phyloP scores from a whole-genome alignment of 257 asterid species.

The Solanum sejunctum region DNA sequence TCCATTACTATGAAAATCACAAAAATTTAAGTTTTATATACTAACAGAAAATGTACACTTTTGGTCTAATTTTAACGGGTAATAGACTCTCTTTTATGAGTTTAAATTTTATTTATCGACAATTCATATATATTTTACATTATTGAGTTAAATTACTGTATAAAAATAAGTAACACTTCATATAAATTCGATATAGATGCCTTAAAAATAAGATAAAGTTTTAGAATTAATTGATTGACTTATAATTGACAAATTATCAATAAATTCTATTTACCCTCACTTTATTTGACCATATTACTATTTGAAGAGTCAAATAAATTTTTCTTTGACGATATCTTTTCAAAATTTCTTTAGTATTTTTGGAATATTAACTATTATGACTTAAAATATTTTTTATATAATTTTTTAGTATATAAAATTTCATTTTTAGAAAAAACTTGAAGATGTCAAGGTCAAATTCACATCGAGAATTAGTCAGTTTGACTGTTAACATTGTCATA shows the following conservation, averaged over 20 bases:
- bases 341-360: neutral
- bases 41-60: neutral
- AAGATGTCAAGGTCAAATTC: neutral
- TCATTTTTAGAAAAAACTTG: neutral
- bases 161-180: neutral
- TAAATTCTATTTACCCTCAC: neutral
- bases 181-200: neutral
- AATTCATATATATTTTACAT: neutral
- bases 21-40: neutral
- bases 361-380: neutral
- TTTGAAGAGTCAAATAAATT: neutral
- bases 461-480: neutral
- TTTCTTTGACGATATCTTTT: neutral
- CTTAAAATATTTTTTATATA: neutral
- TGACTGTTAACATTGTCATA: neutral
- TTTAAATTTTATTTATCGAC: neutral
- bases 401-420: neutral
- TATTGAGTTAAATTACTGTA: neutral
- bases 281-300: neutral
- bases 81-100: neutral
- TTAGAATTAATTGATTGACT: neutral
- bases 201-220: neutral
- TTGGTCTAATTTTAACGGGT: neutral
- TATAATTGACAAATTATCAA: neutral
- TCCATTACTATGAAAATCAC: neutral